Evolutionary conservation across 1,284 basidiomycete species (phyloP), one percentile per base, ranked within the genome.

Genomic region (Rhodotorula glutinis): DNA sequence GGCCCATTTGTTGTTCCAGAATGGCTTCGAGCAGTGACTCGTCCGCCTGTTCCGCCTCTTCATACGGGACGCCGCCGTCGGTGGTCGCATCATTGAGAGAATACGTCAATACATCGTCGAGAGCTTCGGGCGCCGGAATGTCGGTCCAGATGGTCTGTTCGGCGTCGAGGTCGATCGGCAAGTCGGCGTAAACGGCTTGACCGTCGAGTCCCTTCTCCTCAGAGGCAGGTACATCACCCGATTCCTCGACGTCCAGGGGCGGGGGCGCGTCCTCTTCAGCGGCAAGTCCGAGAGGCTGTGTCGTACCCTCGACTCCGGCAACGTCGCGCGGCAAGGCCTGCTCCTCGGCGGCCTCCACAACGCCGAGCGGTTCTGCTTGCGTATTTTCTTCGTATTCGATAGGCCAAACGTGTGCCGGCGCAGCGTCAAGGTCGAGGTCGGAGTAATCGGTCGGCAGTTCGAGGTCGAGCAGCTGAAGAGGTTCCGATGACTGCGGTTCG

Each of bases 101-200:
- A 2, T 25, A 2, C 47, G 30, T 33, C n/a, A 7, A 21, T 4
- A 2, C 17, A 16, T 16, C n/a, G 54, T 1, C 25, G 4, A 16
- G 17, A n/a, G 40, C 1, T n/a, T 8, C 23, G 0, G 21, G 14
- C 0, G 10, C 25, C 21, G 47, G 19, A 1, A 17, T 43, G 2
- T 52, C 47, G 38, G 49, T 27, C 49, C 60, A 62, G 10, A 56
- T 19, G 19, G 53, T 56, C 27, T 62, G 60, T 46, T 56, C 54
- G 43, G 46, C 33, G 19, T 25, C 60, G 21, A 56, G 25, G 40
- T 62, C 54, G 33, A 62, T 56, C 25, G 60, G 60, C 19, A 62
- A 25, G 46, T 58, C 57, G 29, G n/a, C 33, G 8, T 19, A 5
- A 4, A 38, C 33, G 33, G 33, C 33, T 38, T 38, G 33, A 11